Evolutionary conservation across 306 rosid species (phyloP).

Genomic region (Prinsepia uniflora): DNA sequence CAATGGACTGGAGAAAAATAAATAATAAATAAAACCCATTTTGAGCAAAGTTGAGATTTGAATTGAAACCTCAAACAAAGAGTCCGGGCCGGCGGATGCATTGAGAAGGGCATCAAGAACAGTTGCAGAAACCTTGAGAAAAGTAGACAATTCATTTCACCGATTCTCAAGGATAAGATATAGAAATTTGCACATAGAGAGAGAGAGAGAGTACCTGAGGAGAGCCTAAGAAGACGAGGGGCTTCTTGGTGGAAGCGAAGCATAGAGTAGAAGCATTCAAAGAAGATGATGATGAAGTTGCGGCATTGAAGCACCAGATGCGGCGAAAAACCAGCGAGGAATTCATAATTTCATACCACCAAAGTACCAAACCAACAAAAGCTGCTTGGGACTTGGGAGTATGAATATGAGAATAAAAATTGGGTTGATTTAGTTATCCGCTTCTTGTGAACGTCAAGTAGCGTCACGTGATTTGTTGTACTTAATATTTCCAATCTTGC

Average conservation of each 20-base stretch:
- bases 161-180: background rate
- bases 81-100: slow-evolving; percentile 56
- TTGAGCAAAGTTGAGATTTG: background rate
- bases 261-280: slow-evolving; percentile 22
- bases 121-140: slow-evolving; percentile 53
- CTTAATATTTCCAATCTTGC: too few species aligned
- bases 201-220: slow-evolving; percentile 46
- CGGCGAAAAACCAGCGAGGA: slow-evolving; percentile 59
- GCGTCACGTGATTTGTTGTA: too few species aligned
- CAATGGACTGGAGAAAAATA: too few species aligned
- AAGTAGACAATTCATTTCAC: slow-evolving; percentile 6
- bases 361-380: too few species aligned
- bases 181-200: background rate
- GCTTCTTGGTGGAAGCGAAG: slow-evolving; percentile 40
- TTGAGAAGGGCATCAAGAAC: slow-evolving; percentile 73
- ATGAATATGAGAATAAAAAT: too few species aligned
- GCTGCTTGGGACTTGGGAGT: too few species aligned
- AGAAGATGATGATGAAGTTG: slow-evolving; percentile 34
- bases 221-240: slow-evolving; percentile 75
- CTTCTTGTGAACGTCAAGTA: too few species aligned
- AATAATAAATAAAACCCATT: background rate
- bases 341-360: slow-evolving; percentile 17
- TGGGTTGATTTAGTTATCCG: too few species aligned
- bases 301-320: slow-evolving; percentile 45
- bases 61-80: slow-evolving; percentile 50